Evolutionary conservation across 768 basidiomycete species (phyloP), one percentile per base, ranked within the genome.

Genomic region (Hortiboletus flavorubellus): DNA sequence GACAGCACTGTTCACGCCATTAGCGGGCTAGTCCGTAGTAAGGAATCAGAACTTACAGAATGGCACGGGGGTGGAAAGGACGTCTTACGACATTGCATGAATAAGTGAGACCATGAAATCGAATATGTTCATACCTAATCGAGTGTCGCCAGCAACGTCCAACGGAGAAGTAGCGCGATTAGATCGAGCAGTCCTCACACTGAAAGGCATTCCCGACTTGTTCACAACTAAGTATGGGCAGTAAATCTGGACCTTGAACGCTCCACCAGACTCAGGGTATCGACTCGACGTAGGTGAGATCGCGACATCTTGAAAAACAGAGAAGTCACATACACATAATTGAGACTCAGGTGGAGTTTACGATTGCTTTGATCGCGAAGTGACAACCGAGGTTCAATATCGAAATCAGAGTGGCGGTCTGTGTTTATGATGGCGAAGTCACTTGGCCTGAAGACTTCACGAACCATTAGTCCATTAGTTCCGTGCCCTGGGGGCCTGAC

Each of bases 381-480:
- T 7, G 79, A 80, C 46, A 98, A 72, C 35, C 75, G 80, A 49
- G 78, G 81, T 70, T 95, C 97, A 51, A 84, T 78, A 56, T 88
- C 89, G 59, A 93, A 93, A 71, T 94, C 94, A 4, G 93, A 89
- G 51, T 91, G 84, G 30, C 85, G 86, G 67, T 97, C 93, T 15
- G 91, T 92, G 66, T 93, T 98, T 73, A 99, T 95, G 71, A 99
- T 98, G 3, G 93, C 89, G 63, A 97, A 99, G 55, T 98, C 95
- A 68, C 94, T 96, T 15, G 93, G 88, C 64, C 89, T 89, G 76
- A 94, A 92, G 14, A 84, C 93, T 96, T 62, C 5, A 50, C 30
- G 40, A 31, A 33, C 26, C 8, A 26, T 66, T 41, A 55, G 54
- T 33, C 26, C 8, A 26, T 66, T 41, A 55, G 54, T 34, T 21